phyloP scores from a whole-genome alignment of 495 filamentous ascomycete species.

The Tetracladium marchalianum region DNA sequence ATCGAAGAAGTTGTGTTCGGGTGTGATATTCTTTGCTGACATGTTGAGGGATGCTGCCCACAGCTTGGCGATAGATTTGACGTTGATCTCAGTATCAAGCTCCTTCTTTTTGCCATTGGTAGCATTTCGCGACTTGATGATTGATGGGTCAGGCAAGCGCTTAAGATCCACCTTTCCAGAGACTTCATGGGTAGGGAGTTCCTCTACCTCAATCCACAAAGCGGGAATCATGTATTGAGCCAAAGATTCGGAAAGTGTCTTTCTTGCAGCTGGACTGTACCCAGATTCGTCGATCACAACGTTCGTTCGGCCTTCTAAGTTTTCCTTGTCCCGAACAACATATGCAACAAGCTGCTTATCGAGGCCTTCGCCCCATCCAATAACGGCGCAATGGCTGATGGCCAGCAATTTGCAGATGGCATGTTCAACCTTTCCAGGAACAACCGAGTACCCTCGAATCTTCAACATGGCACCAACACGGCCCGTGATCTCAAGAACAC shows the following conservation, averaged over 20 bases:
- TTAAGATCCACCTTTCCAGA: constrained; percentile 61
- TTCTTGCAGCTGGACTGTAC: constrained; percentile 46
- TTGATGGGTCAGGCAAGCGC: constrained; percentile 42
- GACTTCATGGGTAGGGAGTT: constrained; percentile 53
- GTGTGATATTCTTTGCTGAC: constrained; percentile 38
- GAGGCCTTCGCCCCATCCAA: constrained; percentile 54
- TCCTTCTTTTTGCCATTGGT: constrained; percentile 13
- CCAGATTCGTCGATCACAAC: constrained; percentile 50
- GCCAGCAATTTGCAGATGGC: constrained; percentile 50
- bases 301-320: constrained; percentile 36
- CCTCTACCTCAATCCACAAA: constrained; percentile 51
- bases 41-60: constrained; percentile 53
- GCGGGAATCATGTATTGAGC: constrained; percentile 66
- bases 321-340: constrained; percentile 47
- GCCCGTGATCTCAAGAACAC: constrained; percentile 60
- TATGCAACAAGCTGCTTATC: constrained; percentile 60
- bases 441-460: constrained; percentile 54
- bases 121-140: constrained; percentile 22
- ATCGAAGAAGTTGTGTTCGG: constrained; percentile 60
- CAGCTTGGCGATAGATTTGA: constrained; percentile 44
- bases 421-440: constrained; percentile 55
- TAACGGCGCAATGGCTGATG: constrained; percentile 47
- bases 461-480: constrained; percentile 63
- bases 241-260: constrained; percentile 42
- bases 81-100: constrained; percentile 28